A percentile compares a stretch with the other conserved stretches of the same genome.
Conservation (phyloP, 805 yeast genomes). For the Teunomyces aglyptinius region DNA sequence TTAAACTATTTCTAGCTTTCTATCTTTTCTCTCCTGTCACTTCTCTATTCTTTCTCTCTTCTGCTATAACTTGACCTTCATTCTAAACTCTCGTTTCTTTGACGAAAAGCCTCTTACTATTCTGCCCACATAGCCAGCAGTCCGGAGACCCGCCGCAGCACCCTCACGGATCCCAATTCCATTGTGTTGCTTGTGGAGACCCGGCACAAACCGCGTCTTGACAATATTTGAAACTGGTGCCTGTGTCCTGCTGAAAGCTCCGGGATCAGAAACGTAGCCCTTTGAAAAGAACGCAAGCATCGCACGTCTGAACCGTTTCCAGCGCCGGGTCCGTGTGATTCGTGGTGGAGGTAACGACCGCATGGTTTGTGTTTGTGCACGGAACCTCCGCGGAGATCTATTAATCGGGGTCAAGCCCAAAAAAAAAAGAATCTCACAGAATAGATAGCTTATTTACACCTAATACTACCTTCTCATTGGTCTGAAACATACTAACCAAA, state of each 20-base stretch:
- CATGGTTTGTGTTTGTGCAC: constrained; percentile 6
- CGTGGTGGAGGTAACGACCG: constrained; percentile 33
- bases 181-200: constrained; percentile 13
- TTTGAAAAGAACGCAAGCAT: constrained; percentile 24
- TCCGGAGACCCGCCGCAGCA: constrained; percentile 16
- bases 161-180: constrained; percentile 15
- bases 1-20: background rate
- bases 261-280: constrained; percentile 27
- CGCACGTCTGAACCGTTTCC: constrained; percentile 31
- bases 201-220: constrained; percentile 21
- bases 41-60: background rate
- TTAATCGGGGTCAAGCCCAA: background rate
- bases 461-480: too few species aligned
- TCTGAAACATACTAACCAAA: too few species aligned
- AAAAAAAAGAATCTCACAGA: background rate
- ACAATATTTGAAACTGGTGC: constrained; percentile 22
- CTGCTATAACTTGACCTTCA: background rate
- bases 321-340: constrained; percentile 28
- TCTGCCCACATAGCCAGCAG: constrained; percentile 20
- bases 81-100: background rate
- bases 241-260: constrained; percentile 14
- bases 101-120: constrained; percentile 18
- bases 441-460: too few species aligned
- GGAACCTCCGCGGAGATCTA: background rate
- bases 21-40: background rate